Evolutionary conservation across 1,284 basidiomycete genomes (phyloP), one percentile per base, ranked within the genome.

Genomic region (Xerocomus minutiporus): DNA sequence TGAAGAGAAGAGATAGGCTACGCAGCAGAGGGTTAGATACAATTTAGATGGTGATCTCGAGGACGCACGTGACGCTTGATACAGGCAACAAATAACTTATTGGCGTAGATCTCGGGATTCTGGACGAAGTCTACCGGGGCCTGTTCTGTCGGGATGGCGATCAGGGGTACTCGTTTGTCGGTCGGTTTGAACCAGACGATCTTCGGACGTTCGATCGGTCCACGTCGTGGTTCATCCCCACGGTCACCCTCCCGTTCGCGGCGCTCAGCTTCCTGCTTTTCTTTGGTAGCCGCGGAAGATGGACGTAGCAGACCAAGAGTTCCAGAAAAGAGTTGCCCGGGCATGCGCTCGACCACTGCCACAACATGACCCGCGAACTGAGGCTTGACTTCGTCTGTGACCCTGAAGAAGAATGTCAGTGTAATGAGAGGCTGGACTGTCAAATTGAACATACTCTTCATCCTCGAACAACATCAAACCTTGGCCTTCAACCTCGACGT

Each of bases 171-270:
- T 58, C 97, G 91, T 75, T 99, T 99, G 79, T 98, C 95, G 35
- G 96, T 97, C 2, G 97, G 97, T 73, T 98, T 96, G 81, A 99
- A 98, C 97, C 97, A 99, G 50, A 99, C 94, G 62, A 99, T 99
- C 80, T 97, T 99, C 60, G 96, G 97, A 41, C 95, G 87, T 71
- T 93, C 91, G 46, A 89, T 83, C 7, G 86, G 81, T 39, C 73
- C 77, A 50, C 87, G 82, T 58, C 86, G 80, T 39, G 88, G 86
- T 62, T 91, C 86, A 55, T 88, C 88, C 32, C 84, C 91, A 54
- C 85, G 83, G 67, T 95, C 93, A 48, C 94, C 94, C 68, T 97
- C 96, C 47, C 97, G 88, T 71, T 97, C 93, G 51, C 93, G 86
- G 43, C 96, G 84, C 72, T 99, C 97, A 40, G 96, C 93, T 64